phyloP scores from a whole-genome alignment of 306 rosid species.

The Delonix regia region DNA sequence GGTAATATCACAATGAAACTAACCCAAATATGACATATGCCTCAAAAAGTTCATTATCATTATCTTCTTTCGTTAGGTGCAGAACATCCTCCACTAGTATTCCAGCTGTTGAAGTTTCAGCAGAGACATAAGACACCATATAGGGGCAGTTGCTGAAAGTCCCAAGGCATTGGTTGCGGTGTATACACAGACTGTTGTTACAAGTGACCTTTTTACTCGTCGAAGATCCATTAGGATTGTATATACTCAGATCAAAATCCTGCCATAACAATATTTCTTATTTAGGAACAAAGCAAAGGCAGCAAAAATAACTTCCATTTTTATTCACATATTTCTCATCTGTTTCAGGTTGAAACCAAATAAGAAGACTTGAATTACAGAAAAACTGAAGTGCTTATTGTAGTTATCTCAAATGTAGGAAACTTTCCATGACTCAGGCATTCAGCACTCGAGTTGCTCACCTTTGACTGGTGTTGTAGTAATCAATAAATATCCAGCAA shows the following conservation, averaged over 20 bases:
- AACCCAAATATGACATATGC: slow-evolving; percentile 89
- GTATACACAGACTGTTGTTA: slow-evolving; percentile 66
- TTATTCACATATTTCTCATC: neutral
- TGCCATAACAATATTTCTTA: slow-evolving; percentile 34
- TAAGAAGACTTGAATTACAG: neutral
- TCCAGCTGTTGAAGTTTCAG: slow-evolving; percentile 86
- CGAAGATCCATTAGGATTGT: slow-evolving; percentile 78
- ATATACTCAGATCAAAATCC: slow-evolving; percentile 79
- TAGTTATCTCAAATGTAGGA: neutral
- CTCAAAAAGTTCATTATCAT: slow-evolving; percentile 58
- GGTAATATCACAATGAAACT: slow-evolving; percentile 39
- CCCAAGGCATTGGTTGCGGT: slow-evolving; percentile 64
- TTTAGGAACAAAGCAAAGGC: slow-evolving; percentile 23
- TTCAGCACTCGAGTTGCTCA: neutral
- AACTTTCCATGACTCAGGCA: neutral
- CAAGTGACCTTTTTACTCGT: slow-evolving; percentile 83
- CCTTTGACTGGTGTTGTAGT: neutral
- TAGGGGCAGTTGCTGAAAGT: slow-evolving; percentile 76
- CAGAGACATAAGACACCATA: slow-evolving; percentile 86
- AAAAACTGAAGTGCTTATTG: neutral
- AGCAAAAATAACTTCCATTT: slow-evolving; percentile 15
- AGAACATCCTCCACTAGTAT: slow-evolving; percentile 84
- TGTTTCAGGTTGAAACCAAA: neutral
- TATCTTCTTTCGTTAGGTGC: slow-evolving; percentile 67
- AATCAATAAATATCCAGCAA: neutral